A percentile compares a stretch with the other conserved stretches of the same genome.
phyloP scores from a whole-genome alignment of 78 protist species.

The Emiliania huxleyi region DNA sequence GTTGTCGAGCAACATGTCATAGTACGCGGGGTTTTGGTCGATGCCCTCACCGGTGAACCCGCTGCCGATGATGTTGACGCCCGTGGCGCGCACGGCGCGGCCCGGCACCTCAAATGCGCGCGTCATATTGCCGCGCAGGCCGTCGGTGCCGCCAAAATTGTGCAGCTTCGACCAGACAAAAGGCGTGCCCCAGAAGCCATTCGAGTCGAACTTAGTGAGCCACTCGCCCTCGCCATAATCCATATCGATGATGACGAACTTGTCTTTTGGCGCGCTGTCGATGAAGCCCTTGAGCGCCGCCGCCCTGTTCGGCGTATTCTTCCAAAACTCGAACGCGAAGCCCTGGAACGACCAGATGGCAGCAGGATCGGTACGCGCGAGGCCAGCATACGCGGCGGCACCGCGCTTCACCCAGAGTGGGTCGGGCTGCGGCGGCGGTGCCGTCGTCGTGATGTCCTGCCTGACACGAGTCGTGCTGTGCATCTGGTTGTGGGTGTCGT shows the following conservation, averaged over 20 bases:
- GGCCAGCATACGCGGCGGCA: neutral
- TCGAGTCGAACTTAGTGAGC: neutral
- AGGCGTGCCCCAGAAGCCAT: neutral
- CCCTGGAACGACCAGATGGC: neutral
- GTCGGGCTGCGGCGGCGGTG: too few species aligned
- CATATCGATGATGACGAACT: neutral
- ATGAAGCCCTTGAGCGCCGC: neutral
- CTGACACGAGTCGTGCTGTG: too few species aligned
- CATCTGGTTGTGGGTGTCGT: too few species aligned
- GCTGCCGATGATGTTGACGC: neutral
- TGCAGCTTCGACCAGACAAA: neutral
- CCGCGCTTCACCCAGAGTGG: too few species aligned
- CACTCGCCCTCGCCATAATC: neutral
- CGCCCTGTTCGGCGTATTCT: neutral
- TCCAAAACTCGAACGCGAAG: neutral
- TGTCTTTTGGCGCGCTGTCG: neutral
- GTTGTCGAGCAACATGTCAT: neutral
- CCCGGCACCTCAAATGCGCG: neutral
- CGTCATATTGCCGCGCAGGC: neutral
- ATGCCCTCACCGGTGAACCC: slow-evolving; percentile 2
- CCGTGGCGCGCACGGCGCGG: neutral
- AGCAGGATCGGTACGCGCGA: neutral
- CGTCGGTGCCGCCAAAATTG: neutral
- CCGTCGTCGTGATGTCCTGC: too few species aligned
- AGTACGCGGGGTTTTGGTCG: slow-evolving; percentile 9